Evolutionary conservation across 2,329 filamentous ascomycete genomes (phyloP), one percentile per base, ranked within the genome.

Genomic region (Emmonsia crescens): DNA sequence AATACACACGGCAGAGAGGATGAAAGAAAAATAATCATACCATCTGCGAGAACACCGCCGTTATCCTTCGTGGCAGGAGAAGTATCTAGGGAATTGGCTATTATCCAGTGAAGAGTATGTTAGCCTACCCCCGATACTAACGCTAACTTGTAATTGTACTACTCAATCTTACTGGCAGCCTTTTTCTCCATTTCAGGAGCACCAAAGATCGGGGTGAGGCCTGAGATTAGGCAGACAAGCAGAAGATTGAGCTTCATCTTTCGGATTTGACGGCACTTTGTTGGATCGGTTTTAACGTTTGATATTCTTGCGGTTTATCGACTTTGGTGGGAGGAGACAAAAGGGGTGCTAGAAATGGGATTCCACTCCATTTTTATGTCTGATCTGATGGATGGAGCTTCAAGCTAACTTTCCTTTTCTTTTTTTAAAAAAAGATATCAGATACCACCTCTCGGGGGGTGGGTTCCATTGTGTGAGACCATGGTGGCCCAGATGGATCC

Each of bases 171-270:
- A 57, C 56, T 10, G 12, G 52, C 52, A 27, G 31, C 33, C 33
- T 24, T 56, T 40, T 56, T 56, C 33, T 56, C 51, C 51, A 54
- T 33, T 21, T 36, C 52, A 38, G 52, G 52, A 40, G 52, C 52
- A 14, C 33, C 33, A 33, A 56, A 27, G 12, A 56, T 40, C n/a
- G 52, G n/a, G 10, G 52, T 56, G 5, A 57, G 19, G 24, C 56
- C 40, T 31, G 56, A 48, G n/a, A 57, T 16, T 6, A 57, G 38
- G 12, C 56, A 57, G 38, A 57, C 2, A 27, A 46, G 1, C 24
- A 57, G 14, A 27, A 57, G 16, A 57, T 46, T 57, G 56, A 46
- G 38, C 56, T 57, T 57, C 56, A 57, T 57, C 5, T 14, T 46
- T 36, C 5, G 5, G 24, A 31, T 31, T 33, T 44, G 24, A 2